Percentiles rank a stretch among this genome's conserved stretches.
These are phyloP conservation scores for Pestalotiopsis sp. DNA, from an alignment of 2,329 filamentous ascomycete species.

Conservation along the genomic window DNA sequence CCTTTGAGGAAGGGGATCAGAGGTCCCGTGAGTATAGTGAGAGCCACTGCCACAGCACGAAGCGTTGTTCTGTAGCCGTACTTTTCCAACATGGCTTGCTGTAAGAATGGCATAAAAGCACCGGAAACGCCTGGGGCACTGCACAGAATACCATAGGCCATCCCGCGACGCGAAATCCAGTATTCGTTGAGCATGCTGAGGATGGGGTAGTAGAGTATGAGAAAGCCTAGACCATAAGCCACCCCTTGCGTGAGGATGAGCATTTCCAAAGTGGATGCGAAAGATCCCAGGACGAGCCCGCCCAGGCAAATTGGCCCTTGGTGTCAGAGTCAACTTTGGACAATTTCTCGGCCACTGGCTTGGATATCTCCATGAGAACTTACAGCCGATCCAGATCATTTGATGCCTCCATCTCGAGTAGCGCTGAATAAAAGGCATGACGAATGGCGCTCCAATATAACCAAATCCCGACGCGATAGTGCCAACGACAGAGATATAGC, in stretches of 20 bases:
- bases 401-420: constrained; percentile 32
- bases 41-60: constrained; percentile 34
- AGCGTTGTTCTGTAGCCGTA: constrained; percentile 40
- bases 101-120: constrained; percentile 36
- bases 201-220: constrained; percentile 38
- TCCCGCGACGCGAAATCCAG: constrained; percentile 38
- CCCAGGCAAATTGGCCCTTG: constrained; percentile 36
- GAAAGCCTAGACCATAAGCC: constrained; percentile 39
- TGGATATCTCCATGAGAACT: background rate
- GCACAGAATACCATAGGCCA: constrained; percentile 36
- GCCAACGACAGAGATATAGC: constrained; percentile 28
- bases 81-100: constrained; percentile 35
- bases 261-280: constrained; percentile 30
- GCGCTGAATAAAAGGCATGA: constrained; percentile 33
- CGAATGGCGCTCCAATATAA: constrained; percentile 35
- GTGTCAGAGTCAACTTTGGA: background rate
- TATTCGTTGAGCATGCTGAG: constrained; percentile 41
- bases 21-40: constrained; percentile 37
- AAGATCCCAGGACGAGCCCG: constrained; percentile 35
- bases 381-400: constrained; percentile 39
- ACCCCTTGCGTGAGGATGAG: constrained; percentile 43
- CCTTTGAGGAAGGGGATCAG: constrained; percentile 39
- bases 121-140: constrained; percentile 31
- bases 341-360: no score
- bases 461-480: constrained; percentile 30